A percentile compares a stretch with the other conserved stretches of the same genome.
Conservation (phyloP, 1,139 yeast species). For the Debaryomyces singareniensis region DNA sequence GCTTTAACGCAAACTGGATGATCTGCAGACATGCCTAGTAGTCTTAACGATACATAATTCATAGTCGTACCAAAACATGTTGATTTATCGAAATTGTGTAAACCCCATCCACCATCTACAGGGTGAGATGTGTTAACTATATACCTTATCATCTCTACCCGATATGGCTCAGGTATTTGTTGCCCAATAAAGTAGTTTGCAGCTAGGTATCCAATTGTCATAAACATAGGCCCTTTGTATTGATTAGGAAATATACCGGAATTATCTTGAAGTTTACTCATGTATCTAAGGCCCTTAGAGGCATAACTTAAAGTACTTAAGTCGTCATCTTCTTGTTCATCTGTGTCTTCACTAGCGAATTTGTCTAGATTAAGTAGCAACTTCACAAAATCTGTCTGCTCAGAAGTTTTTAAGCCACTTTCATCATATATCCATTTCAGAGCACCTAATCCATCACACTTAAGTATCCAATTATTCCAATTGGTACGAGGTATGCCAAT, state of each 20-base stretch:
- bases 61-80: slow-evolving; percentile 93
- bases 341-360: slow-evolving; percentile 26
- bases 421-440: slow-evolving; percentile 72
- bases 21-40: slow-evolving; percentile 65
- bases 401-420: slow-evolving; percentile 29
- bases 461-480: slow-evolving; percentile 65
- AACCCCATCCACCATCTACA: slow-evolving; percentile 99
- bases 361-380: slow-evolving; percentile 49
- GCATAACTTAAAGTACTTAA: slow-evolving; percentile 58
- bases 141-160: slow-evolving; percentile 71
- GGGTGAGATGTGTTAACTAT: slow-evolving; percentile 89
- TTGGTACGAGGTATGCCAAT: slow-evolving; percentile 67
- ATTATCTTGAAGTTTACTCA: slow-evolving; percentile 54
- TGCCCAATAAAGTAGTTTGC: slow-evolving; percentile 66
- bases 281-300: slow-evolving; percentile 68
- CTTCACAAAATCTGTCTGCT: slow-evolving; percentile 54
- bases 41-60: slow-evolving; percentile 72
- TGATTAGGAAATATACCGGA: slow-evolving; percentile 87
- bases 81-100: slow-evolving; percentile 84
- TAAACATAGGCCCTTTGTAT: slow-evolving; percentile 96
- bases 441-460: slow-evolving; percentile 65
- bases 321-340: slow-evolving; percentile 9
- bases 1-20: slow-evolving; percentile 84
- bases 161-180: slow-evolving; percentile 61
- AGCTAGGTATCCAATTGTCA: slow-evolving; percentile 84